Percentiles rank a stretch among this genome's conserved stretches.
Conservation (phyloP, 345 rosid genomes). For the Aurinia saxatilis region DNA sequence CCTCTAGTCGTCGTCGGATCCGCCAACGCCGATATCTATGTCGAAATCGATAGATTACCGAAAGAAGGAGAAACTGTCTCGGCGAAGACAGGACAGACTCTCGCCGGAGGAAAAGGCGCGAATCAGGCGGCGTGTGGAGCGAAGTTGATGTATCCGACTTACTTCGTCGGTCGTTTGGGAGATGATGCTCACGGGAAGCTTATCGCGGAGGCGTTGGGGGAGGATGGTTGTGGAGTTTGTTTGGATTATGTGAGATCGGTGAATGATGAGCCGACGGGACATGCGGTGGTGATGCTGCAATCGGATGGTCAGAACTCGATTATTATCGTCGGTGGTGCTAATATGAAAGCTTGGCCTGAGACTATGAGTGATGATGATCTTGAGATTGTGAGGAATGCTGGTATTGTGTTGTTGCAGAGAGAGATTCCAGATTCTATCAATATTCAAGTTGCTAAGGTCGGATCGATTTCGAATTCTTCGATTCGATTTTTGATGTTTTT, state of each 20-base stretch:
- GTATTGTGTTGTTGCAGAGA: slow-evolving; percentile 78
- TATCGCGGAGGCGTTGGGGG: slow-evolving; percentile 49
- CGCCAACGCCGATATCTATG: slow-evolving; percentile 81
- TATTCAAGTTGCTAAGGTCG: slow-evolving; percentile 81
- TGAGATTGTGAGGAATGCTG: slow-evolving; percentile 71
- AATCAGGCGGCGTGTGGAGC: slow-evolving; percentile 94
- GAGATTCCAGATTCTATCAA: slow-evolving; percentile 93
- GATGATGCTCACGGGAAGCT: slow-evolving; percentile 77
- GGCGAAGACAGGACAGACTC: slow-evolving; percentile 63
- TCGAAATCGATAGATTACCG: slow-evolving; percentile 79
- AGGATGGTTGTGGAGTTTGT: slow-evolving; percentile 46
- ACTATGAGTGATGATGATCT: slow-evolving; percentile 43
- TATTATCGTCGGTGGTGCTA: slow-evolving; percentile 89
- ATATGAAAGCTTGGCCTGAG: slow-evolving; percentile 77
- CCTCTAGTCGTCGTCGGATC: slow-evolving; percentile 89
- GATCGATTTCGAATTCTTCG: no score
- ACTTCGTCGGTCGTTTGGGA: slow-evolving; percentile 75
- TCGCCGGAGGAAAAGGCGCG: slow-evolving; percentile 93
- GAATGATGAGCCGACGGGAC: slow-evolving; percentile 68
- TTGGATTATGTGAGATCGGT: slow-evolving; percentile 44
- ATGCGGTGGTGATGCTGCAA: slow-evolving; percentile 95
- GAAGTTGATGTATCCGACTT: slow-evolving; percentile 65
- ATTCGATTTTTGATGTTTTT: no score
- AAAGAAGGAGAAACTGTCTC: slow-evolving; percentile 76
- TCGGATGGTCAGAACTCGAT: slow-evolving; percentile 87